Evolutionary conservation across 257 asterid species (phyloP).

Genomic region (Nicotiana knightiana): DNA sequence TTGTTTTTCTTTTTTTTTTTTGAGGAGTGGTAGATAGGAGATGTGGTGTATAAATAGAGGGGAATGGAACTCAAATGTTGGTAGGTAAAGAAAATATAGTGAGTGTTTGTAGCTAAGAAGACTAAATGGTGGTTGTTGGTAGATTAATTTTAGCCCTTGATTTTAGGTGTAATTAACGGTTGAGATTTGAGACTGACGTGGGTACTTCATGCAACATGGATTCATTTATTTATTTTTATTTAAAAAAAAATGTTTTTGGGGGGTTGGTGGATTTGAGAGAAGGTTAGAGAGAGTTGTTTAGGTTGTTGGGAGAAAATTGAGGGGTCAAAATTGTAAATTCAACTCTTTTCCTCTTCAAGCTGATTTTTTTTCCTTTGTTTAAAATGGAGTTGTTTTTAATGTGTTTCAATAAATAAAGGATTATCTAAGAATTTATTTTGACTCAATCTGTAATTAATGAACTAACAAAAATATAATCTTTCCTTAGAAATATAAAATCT

Average conservation of each 20-base stretch:
- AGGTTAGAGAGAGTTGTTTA: not conserved
- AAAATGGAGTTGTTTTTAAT: too few relatives aligned
- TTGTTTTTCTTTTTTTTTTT: not conserved
- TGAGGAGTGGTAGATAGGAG: constrained; percentile 15
- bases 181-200: constrained; percentile 21
- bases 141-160: constrained; percentile 32
- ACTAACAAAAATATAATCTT: not conserved
- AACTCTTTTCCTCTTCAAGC: not conserved
- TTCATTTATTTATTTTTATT: not conserved
- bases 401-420: not conserved
- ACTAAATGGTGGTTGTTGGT: constrained; percentile 45
- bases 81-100: constrained; percentile 47
- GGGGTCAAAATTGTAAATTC: not conserved
- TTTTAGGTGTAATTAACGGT: constrained; percentile 20
- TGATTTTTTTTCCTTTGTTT: too few relatives aligned
- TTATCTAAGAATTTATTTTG: not conserved
- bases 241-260: not conserved
- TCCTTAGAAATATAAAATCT: not conserved
- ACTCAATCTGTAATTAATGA: not conserved
- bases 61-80: constrained; percentile 20
- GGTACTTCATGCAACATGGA: constrained; percentile 15
- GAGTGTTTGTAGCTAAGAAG: not conserved
- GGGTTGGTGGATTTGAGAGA: constrained; percentile 5
- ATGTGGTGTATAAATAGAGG: constrained; percentile 43
- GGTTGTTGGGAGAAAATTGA: constrained; percentile 3